A percentile compares a stretch with the other conserved stretches of the same genome.
Evolutionary conservation across 2,329 filamentous ascomycete genomes (phyloP).

Genomic region (Aspergillus arachidicola): DNA sequence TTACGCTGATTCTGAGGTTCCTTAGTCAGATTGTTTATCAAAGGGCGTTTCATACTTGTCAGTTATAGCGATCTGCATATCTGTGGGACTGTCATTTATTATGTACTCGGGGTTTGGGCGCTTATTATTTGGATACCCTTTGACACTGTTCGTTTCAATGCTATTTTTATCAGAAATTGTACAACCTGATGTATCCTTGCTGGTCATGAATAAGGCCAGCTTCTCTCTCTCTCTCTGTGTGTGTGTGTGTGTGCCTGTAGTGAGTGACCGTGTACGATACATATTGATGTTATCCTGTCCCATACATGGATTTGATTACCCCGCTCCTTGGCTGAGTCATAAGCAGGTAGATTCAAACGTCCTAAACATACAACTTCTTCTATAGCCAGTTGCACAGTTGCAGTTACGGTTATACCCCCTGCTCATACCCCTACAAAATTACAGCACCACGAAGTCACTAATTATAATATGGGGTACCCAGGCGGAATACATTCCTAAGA

Average conservation of each 20-base stretch:
- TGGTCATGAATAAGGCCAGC: not conserved
- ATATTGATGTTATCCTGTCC: not conserved
- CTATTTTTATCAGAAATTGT: not conserved
- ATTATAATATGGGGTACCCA: not conserved
- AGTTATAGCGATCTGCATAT: not conserved
- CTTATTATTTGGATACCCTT: slow-evolving; percentile 1
- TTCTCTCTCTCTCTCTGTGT: not conserved
- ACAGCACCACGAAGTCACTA: not conserved
- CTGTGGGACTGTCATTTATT: not conserved
- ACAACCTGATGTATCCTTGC: not conserved
- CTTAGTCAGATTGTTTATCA: not conserved
- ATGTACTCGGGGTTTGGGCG: not conserved
- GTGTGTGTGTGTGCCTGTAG: not conserved
- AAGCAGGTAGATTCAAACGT: not conserved
- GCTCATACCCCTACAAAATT: not conserved
- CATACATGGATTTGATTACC: not conserved
- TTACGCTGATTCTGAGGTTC: not conserved
- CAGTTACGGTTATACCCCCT: not conserved
- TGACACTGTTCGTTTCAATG: not conserved
- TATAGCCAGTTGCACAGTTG: not conserved
- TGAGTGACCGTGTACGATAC: not conserved
- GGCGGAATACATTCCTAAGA: not conserved
- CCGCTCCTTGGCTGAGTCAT: not conserved
- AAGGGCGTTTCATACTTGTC: not conserved
- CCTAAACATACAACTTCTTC: not conserved